phyloP scores from a whole-genome alignment of 768 basidiomycete species.

The Lactifluus piperatus region DNA sequence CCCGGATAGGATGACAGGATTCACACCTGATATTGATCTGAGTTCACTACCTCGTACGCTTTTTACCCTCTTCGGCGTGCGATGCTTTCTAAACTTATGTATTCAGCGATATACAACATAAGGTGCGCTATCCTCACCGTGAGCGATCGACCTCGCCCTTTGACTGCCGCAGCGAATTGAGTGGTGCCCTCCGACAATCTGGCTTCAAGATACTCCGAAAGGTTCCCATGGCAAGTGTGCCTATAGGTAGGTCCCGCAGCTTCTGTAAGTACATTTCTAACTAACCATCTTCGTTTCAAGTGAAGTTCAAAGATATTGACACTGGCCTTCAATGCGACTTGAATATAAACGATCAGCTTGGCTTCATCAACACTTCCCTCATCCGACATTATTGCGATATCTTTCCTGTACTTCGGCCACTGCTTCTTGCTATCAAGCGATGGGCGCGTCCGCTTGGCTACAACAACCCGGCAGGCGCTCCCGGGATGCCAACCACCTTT shows the following conservation, averaged over 20 bases:
- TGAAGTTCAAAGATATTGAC: slow-evolving; percentile 41
- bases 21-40: slow-evolving; percentile 23
- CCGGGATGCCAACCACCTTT: slow-evolving; percentile 31
- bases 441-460: slow-evolving; percentile 51
- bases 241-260: slow-evolving; percentile 28
- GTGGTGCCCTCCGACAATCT: slow-evolving; percentile 26
- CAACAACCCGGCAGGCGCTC: slow-evolving; percentile 34
- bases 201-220: slow-evolving; percentile 27
- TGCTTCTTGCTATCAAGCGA: slow-evolving; percentile 44
- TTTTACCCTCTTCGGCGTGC: neutral
- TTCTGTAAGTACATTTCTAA: neutral
- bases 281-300: slow-evolving; percentile 26
- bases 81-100: neutral
- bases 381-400: slow-evolving; percentile 43
- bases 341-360: slow-evolving; percentile 56
- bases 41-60: slow-evolving; percentile 26
- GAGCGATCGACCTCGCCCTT: neutral
- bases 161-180: slow-evolving; percentile 21
- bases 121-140: slow-evolving; percentile 17
- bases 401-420: slow-evolving; percentile 34
- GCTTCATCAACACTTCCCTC: slow-evolving; percentile 41
- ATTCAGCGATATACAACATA: slow-evolving; percentile 28
- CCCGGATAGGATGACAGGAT: slow-evolving; percentile 24
- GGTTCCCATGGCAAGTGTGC: slow-evolving; percentile 28
- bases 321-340: slow-evolving; percentile 42